Evolutionary conservation across 768 basidiomycete genomes (phyloP).

Genomic region (Lactarius pseudohatsudake): DNA sequence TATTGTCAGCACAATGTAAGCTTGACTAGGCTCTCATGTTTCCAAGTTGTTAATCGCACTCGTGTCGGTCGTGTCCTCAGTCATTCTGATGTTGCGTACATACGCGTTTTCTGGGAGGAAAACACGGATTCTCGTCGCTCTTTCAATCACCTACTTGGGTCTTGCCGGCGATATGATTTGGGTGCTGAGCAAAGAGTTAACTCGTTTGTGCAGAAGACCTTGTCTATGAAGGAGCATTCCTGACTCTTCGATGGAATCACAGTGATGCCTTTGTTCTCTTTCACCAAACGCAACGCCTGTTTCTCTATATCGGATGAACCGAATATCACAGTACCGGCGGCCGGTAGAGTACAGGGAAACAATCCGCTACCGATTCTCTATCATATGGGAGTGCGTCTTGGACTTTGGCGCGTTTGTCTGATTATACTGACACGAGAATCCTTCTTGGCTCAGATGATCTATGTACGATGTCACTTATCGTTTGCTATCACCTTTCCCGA

Average conservation of each 20-base stretch:
- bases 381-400: constrained; percentile 22
- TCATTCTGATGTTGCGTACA: constrained; percentile 27
- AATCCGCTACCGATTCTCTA: neutral
- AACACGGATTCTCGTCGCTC: constrained; percentile 8
- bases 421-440: neutral
- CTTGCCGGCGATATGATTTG: constrained; percentile 11
- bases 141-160: constrained; percentile 4
- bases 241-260: constrained; percentile 6
- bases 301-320: constrained; percentile 1
- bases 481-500: neutral
- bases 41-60: neutral
- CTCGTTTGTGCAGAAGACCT: neutral
- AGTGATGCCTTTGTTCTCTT: constrained; percentile 4
- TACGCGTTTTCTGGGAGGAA: constrained; percentile 25
- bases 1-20: constrained; percentile 24
- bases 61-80: neutral
- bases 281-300: constrained; percentile 12
- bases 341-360: neutral
- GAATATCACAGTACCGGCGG: too few relatives aligned
- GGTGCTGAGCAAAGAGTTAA: constrained; percentile 14
- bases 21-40: neutral
- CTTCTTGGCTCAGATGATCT: constrained; percentile 9
- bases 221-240: neutral
- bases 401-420: neutral
- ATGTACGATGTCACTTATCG: constrained; percentile 3